phyloP scores from a whole-genome alignment of 2,329 filamentous ascomycete genomes.

The Atkinsonella texensis region DNA sequence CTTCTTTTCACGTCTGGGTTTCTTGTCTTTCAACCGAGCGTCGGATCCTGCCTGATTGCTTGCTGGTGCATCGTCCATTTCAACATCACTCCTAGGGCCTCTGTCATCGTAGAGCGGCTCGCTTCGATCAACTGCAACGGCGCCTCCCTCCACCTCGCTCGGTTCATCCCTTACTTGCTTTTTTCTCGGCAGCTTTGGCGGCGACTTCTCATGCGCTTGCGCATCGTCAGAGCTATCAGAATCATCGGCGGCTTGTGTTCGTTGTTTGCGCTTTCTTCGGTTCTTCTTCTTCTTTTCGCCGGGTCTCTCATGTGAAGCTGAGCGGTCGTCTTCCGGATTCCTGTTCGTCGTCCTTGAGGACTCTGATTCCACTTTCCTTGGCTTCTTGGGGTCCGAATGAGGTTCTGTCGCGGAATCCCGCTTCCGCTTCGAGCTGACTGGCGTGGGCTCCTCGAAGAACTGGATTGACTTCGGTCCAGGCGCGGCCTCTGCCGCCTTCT shows the following conservation, averaged over 20 bases:
- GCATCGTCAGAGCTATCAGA: constrained; percentile 9
- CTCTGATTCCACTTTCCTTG: constrained; percentile 12
- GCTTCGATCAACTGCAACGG: not conserved
- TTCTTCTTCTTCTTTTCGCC: constrained; percentile 17
- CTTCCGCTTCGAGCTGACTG: constrained; percentile 22
- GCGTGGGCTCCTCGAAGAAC: constrained; percentile 17
- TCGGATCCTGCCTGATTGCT: not conserved
- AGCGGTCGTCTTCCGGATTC: constrained; percentile 8
- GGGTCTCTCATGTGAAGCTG: not conserved
- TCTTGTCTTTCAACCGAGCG: not conserved
- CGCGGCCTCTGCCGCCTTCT: constrained; percentile 4
- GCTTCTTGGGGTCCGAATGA: constrained; percentile 23
- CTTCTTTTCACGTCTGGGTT: constrained; percentile 9
- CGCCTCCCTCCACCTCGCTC: not conserved
- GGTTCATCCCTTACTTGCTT: not conserved
- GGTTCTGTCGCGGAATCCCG: constrained; percentile 20
- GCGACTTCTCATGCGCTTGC: constrained; percentile 1
- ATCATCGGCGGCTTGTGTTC: constrained; percentile 17
- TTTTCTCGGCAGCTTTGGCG: not conserved
- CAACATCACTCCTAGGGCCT: not conserved
- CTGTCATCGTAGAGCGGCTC: not conserved
- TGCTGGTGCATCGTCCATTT: constrained; percentile 1
- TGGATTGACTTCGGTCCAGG: constrained; percentile 9
- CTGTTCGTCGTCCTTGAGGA: constrained; percentile 7
- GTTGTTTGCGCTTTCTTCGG: constrained; percentile 23